A percentile compares a stretch with the other conserved stretches of the same genome.
Evolutionary conservation across 1,284 basidiomycete species (phyloP).

Genomic region (Leccinum idahoense): DNA sequence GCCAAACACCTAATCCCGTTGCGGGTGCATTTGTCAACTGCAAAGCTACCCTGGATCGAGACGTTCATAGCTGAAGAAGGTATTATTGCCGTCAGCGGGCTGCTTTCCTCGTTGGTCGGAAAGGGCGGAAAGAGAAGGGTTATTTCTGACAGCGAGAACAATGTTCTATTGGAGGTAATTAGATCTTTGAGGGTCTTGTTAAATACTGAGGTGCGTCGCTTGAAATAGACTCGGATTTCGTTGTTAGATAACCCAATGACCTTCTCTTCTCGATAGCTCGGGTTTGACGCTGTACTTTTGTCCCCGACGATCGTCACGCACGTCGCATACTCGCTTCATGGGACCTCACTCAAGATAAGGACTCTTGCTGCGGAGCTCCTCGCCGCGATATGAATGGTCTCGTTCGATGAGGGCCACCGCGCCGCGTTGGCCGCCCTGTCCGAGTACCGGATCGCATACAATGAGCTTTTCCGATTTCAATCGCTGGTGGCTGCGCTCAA

Average conservation of each 20-base stretch:
- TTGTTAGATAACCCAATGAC: conserved; percentile 1
- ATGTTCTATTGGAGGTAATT: conserved; percentile 66
- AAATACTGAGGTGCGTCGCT: conserved; percentile 71
- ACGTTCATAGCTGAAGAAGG: conserved; percentile 73
- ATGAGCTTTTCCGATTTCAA: conserved; percentile 79
- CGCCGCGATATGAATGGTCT: conserved; percentile 78
- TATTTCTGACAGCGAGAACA: conserved; percentile 62
- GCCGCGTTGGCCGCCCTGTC: conserved; percentile 75
- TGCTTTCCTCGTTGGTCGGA: conserved; percentile 58
- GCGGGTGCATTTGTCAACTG: conserved; percentile 83
- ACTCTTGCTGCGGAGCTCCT: conserved; percentile 74
- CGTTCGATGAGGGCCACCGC: conserved; percentile 66
- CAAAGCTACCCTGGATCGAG: conserved; percentile 73
- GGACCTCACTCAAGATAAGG: conserved; percentile 66
- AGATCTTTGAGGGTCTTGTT: conserved; percentile 80
- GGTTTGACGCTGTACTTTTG: conserved; percentile 67
- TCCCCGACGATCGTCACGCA: conserved; percentile 68
- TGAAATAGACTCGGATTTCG: conserved; percentile 25
- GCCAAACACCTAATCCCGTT: conserved; percentile 78
- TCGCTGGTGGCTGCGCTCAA: conserved; percentile 65
- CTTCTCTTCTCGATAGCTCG: conserved; percentile 41
- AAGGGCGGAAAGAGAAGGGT: conserved; percentile 56
- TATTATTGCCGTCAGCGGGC: conserved; percentile 53
- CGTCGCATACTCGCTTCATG: conserved; percentile 69
- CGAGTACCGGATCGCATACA: conserved; percentile 69